A percentile compares a stretch with the other conserved stretches of the same genome.
Evolutionary conservation across 331 rosid genomes (phyloP).

Genomic region (Acacia pycnantha): DNA sequence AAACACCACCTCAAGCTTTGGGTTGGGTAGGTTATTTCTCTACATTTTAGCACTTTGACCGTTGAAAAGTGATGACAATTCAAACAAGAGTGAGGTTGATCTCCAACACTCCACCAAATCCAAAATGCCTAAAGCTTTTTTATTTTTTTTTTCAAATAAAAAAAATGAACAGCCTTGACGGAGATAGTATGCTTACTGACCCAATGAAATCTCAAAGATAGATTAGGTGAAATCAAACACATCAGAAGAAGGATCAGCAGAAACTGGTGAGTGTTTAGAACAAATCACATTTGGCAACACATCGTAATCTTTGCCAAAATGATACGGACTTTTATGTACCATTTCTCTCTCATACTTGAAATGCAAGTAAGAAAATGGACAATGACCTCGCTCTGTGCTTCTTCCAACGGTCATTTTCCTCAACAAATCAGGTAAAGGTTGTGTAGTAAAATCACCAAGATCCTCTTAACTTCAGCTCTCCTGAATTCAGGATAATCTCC

Average conservation of each 20-base stretch:
- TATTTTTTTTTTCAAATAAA: background rate
- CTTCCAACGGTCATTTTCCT: background rate
- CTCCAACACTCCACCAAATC: background rate
- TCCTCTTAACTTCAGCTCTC: background rate
- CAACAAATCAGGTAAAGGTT: background rate
- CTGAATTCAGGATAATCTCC: background rate
- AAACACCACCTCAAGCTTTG: background rate
- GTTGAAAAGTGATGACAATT: background rate
- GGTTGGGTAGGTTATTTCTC: background rate
- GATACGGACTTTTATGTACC: background rate
- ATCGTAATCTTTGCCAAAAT: conserved; percentile 1
- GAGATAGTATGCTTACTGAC: background rate
- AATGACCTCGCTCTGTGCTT: background rate
- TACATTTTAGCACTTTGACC: background rate
- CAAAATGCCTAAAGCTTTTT: background rate
- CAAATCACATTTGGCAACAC: background rate
- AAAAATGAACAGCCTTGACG: conserved; percentile 8
- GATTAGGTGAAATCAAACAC: background rate
- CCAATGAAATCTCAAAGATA: background rate
- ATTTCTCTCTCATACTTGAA: background rate
- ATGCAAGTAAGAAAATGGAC: background rate
- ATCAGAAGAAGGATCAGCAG: background rate
- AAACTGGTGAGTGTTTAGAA: background rate
- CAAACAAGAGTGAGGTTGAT: background rate
- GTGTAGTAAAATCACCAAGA: background rate